These are phyloP conservation scores for Cordyceps tenuipes DNA, from an alignment of 2,329 filamentous ascomycete genomes.

Conservation along the genomic window DNA sequence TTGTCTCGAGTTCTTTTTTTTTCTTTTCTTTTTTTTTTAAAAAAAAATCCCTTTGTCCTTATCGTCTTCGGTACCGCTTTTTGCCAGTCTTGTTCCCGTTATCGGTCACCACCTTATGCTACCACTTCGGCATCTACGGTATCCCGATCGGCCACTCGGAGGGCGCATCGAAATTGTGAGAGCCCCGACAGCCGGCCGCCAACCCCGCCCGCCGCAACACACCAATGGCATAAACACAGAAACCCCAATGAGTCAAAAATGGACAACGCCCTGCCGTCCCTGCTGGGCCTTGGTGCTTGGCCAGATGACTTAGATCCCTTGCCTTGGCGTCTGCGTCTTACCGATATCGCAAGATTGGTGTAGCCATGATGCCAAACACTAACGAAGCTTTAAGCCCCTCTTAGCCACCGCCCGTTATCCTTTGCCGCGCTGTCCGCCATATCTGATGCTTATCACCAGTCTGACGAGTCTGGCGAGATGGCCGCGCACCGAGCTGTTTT, in stretches of 20 bases:
- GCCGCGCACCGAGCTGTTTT: not conserved
- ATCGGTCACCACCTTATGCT: no score
- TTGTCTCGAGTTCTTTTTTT: no score
- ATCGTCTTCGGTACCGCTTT: no score
- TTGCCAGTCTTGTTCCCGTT: no score
- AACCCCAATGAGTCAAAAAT: not conserved
- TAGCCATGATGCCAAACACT: not conserved
- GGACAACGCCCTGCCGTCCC: not conserved
- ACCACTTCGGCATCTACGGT: no score
- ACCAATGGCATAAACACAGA: not conserved
- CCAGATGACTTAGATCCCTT: not conserved
- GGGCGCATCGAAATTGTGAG: not conserved
- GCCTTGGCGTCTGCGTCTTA: not conserved
- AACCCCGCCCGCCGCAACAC: not conserved
- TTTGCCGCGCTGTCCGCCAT: not conserved
- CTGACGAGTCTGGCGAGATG: not conserved
- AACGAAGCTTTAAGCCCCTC: not conserved
- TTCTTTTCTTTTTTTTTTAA: no score
- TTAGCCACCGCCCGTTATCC: not conserved
- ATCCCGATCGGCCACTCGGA: not conserved
- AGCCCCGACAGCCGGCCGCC: not conserved
- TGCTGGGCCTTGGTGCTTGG: not conserved
- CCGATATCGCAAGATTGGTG: constrained; percentile 7
- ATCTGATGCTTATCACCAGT: not conserved
- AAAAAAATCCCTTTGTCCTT: no score